Evolutionary conservation across 2,329 filamentous ascomycete species (phyloP).

Genomic region (Colletotrichum ledebouriae): DNA sequence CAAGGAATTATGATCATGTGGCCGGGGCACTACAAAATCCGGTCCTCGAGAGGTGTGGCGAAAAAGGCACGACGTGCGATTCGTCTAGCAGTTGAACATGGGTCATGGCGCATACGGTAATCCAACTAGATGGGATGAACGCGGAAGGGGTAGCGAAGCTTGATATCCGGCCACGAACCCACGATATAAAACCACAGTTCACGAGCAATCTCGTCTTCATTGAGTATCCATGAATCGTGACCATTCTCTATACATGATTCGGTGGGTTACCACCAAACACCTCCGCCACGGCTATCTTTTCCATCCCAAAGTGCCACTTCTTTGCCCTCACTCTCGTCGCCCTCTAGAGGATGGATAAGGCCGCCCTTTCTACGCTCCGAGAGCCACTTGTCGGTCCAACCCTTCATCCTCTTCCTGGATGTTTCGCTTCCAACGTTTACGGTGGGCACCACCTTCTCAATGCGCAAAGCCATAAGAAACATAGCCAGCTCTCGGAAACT

Average conservation of each 20-base stretch:
- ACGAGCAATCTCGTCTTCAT: neutral
- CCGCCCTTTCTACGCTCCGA: slow-evolving; percentile 70
- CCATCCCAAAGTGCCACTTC: slow-evolving; percentile 54
- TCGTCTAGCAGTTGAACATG: slow-evolving; percentile 8
- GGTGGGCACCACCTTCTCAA: slow-evolving; percentile 92
- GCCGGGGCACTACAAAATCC: slow-evolving; percentile 33
- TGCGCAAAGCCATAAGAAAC: slow-evolving; percentile 88
- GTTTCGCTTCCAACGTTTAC: slow-evolving; percentile 81
- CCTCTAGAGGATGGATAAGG: slow-evolving; percentile 60
- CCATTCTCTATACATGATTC: neutral
- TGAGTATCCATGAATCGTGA: slow-evolving; percentile 17
- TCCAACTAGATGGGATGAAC: slow-evolving; percentile 3
- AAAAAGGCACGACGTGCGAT: slow-evolving; percentile 7
- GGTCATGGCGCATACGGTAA: slow-evolving; percentile 8
- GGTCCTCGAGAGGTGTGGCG: slow-evolving; percentile 10
- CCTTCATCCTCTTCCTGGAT: slow-evolving; percentile 71
- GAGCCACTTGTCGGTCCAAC: slow-evolving; percentile 74
- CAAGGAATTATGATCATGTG: slow-evolving; percentile 16
- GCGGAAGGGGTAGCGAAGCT: slow-evolving; percentile 13
- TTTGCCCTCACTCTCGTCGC: slow-evolving; percentile 51
- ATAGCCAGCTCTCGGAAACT: slow-evolving; percentile 94
- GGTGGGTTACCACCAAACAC: slow-evolving; percentile 54
- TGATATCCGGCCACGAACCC: slow-evolving; percentile 21
- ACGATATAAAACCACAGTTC: slow-evolving; percentile 8
- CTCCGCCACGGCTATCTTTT: slow-evolving; percentile 54